These are phyloP conservation scores for Vigna hirtella DNA, from an alignment of 306 rosid species.

Conservation along the genomic window DNA sequence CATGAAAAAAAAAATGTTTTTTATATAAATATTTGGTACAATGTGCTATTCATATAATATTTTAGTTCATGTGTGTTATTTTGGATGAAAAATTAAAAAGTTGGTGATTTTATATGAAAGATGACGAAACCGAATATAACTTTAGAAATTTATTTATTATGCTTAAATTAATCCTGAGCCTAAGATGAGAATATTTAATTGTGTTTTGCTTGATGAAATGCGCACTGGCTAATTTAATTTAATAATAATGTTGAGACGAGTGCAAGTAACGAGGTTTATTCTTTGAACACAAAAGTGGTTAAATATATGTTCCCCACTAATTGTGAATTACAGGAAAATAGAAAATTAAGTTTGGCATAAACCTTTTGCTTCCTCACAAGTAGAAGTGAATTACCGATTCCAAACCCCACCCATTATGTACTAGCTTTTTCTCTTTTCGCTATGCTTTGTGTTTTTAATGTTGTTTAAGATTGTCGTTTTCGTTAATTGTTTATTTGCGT, in stretches of 20 bases:
- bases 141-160: too few species aligned
- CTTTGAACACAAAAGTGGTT: not conserved
- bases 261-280: not conserved
- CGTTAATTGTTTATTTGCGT: slow-evolving; percentile 5
- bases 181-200: too few species aligned
- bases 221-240: too few species aligned
- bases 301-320: slow-evolving; percentile 28
- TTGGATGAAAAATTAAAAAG: too few species aligned
- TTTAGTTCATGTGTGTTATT: too few species aligned
- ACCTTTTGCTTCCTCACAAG: not conserved
- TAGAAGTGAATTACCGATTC: not conserved
- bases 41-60: too few species aligned
- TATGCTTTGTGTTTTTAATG: not conserved
- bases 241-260: not conserved
- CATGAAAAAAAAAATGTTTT: too few species aligned
- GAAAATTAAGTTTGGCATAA: not conserved
- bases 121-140: too few species aligned
- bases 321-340: not conserved
- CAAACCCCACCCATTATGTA: not conserved
- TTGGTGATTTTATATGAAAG: too few species aligned
- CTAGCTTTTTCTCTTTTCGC: not conserved
- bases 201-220: too few species aligned
- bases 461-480: not conserved
- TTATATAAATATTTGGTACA: too few species aligned
- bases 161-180: too few species aligned